Evolutionary conservation across 78 protist genomes (phyloP).

Genomic region (slime mould (Dictyostelium discoideum)): DNA sequence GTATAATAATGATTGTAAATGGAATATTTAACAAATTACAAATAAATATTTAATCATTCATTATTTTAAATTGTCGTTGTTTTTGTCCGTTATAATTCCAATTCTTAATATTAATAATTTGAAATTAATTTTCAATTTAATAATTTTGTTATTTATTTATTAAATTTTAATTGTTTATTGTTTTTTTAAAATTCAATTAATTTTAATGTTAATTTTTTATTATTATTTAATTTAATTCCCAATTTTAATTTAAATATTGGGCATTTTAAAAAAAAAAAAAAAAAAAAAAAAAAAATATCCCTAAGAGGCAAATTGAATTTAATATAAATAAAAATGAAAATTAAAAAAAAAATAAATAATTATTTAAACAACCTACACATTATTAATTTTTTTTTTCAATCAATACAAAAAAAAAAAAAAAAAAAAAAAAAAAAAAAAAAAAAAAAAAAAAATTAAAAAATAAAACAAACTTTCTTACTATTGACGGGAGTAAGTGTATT

Average conservation of each 20-base stretch:
- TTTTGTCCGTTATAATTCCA: background rate
- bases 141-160: no score
- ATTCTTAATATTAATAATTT: background rate
- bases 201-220: background rate
- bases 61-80: background rate
- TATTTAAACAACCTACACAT: background rate
- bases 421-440: no score
- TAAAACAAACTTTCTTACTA: background rate
- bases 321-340: background rate
- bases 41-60: background rate
- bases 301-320: background rate
- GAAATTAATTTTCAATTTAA: background rate
- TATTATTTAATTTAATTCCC: background rate
- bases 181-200: background rate
- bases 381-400: background rate
- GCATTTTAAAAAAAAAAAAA: background rate
- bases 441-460: no score
- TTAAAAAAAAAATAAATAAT: background rate
- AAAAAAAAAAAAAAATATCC: no score
- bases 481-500: background rate
- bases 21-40: background rate
- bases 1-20: background rate
- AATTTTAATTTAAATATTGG: background rate
- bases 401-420: background rate
- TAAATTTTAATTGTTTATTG: background rate